Evolutionary conservation across 768 basidiomycete genomes (phyloP), one percentile per base, ranked within the genome.

Genomic region (Leucocoprinus birnbaumii): DNA sequence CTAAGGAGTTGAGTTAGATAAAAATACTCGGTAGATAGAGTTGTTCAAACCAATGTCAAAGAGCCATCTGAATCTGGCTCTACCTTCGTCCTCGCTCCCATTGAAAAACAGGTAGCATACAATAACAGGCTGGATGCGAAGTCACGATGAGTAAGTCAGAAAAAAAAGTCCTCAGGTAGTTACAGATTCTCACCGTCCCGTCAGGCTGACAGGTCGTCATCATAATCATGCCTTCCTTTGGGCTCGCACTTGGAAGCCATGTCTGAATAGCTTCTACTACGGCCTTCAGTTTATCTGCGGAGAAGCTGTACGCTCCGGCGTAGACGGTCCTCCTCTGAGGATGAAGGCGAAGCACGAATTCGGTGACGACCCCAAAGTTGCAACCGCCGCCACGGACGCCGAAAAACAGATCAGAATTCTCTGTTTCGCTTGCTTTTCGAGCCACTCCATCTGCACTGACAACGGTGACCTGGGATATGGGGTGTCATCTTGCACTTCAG

Each of bases 321-420:
- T 74, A 84, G 19, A 83, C 73, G 1, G 73, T 78, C 14, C 64
- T 60, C 9, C 75, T 73, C 58, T 84, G 82, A 9, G 78, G 78
- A 59, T 83, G 71, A 42, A 83, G 61, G 46, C 62, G 61, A 51
- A 76, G 63, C 1, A 79, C 75, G 55, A 84, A 83, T 56, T 81
- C 75, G 4, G 78, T 79, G 52, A 78, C 76, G 19, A 83, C 75
- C n/a, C 82, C 82, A 59, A 82, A 82, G 58, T 82, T 82, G 40
- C 71, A 73, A 25, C 80, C 81, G 25, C 73, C 80, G 3, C 82
- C 80, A 43, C 80, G 71, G 45, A 83, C 72, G 22, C 66, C 80
- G 61, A 79, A 83, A 65, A 80, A 82, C n/a, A 83, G 65, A 52
- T 83, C 82, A 8, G 68, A 47, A 51, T 76, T 73, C 58, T 74